Conservation (phyloP, 2,329 filamentous ascomycete species). For the Talaromyces amestolkiae region DNA sequence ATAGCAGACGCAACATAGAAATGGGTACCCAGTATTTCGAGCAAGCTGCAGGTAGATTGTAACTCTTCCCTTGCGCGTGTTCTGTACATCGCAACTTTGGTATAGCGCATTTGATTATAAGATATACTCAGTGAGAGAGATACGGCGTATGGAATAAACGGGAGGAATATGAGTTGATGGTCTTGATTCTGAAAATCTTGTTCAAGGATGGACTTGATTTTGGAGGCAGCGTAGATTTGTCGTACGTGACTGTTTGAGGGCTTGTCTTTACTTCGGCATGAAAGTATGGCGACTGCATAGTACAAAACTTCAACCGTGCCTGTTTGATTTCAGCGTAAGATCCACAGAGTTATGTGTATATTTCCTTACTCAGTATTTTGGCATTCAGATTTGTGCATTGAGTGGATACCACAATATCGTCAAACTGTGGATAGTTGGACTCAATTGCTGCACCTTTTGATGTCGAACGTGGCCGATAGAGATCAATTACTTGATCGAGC, state of each 20-base stretch:
- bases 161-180: conserved; percentile 40
- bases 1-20: conserved; percentile 8
- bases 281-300: conserved; percentile 62
- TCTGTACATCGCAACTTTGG: conserved; percentile 58
- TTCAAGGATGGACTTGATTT: background rate
- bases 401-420: conserved; percentile 27
- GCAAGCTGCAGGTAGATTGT: background rate
- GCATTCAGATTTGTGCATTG: conserved; percentile 22
- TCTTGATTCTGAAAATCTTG: background rate
- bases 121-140: conserved; percentile 61
- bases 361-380: conserved; percentile 25
- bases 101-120: conserved; percentile 64
- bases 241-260: conserved; percentile 54
- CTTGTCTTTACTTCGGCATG: conserved; percentile 47
- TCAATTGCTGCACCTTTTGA: conserved; percentile 31
- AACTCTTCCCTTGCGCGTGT: conserved; percentile 7
- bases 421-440: conserved; percentile 28
- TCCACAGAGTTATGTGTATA: no score
- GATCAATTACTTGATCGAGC: conserved; percentile 58
- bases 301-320: conserved; percentile 64
- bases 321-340: background rate
- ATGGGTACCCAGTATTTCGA: conserved; percentile 2
- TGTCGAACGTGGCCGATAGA: conserved; percentile 54
- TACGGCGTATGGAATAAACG: conserved; percentile 61
- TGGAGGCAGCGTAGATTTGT: conserved; percentile 56